Percentiles rank a stretch among this genome's conserved stretches.
These are phyloP conservation scores for Diplodia corticola DNA, from an alignment of 2,329 filamentous ascomycete species.

Conservation along the genomic window DNA sequence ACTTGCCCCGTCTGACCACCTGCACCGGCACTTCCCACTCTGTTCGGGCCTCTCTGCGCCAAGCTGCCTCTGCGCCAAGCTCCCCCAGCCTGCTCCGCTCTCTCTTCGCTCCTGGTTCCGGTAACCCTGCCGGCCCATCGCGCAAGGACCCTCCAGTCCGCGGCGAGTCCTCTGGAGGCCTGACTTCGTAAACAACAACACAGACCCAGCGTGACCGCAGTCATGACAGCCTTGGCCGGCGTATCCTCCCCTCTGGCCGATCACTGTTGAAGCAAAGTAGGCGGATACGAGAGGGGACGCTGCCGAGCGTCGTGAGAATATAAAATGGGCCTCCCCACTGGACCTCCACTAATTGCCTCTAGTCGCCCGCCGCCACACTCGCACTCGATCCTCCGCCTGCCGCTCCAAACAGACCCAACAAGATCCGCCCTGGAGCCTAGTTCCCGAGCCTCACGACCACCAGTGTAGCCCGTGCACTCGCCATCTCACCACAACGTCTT, in stretches of 20 bases:
- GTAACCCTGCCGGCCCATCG: neutral
- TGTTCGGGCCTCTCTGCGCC: neutral
- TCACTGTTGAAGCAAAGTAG: neutral
- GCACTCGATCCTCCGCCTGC: neutral
- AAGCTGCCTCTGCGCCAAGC: slow-evolving; percentile 7
- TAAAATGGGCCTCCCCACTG: slow-evolving; percentile 1
- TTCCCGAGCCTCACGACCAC: neutral
- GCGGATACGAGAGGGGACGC: neutral
- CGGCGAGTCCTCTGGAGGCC: neutral
- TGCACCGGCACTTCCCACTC: neutral
- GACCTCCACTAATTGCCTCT: slow-evolving; percentile 13
- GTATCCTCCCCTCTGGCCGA: neutral
- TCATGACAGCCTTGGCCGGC: neutral
- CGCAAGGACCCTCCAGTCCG: neutral
- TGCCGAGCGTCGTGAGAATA: slow-evolving; percentile 2
- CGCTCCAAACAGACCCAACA: neutral
- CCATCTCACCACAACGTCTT: neutral
- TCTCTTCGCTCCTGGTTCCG: neutral
- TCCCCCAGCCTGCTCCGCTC: slow-evolving; percentile 4
- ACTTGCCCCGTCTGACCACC: neutral
- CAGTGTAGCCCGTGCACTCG: neutral
- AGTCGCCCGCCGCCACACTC: neutral
- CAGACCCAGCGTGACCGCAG: neutral
- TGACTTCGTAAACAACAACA: neutral
- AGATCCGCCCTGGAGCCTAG: neutral